phyloP scores from a whole-genome alignment of 495 filamentous ascomycete genomes.

The Penicillium coffeae region DNA sequence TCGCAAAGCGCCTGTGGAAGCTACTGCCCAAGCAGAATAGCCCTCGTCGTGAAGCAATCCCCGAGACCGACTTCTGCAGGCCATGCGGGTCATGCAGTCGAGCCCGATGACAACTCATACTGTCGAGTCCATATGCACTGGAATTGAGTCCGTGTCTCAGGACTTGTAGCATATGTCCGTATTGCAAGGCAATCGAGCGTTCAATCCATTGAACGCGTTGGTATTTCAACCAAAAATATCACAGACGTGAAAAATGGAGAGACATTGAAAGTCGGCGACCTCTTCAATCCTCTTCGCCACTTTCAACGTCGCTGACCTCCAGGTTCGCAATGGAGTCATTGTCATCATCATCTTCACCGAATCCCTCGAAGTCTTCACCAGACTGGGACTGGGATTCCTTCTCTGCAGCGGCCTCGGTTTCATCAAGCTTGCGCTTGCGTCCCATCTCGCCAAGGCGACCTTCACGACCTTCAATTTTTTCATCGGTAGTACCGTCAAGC shows the following conservation, averaged over 20 bases:
- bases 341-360: constrained; percentile 31
- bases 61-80: neutral
- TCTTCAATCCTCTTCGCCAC: constrained; percentile 41
- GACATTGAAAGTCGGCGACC: neutral
- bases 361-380: constrained; percentile 38
- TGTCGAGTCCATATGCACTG: too few species aligned
- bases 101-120: constrained; percentile 5
- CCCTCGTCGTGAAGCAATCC: neutral
- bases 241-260: neutral
- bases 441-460: constrained; percentile 64
- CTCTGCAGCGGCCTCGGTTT: constrained; percentile 31
- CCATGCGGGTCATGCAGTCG: neutral
- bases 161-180: too few species aligned
- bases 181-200: too few species aligned
- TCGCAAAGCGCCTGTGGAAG: neutral
- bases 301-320: constrained; percentile 43
- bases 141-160: too few species aligned
- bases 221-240: constrained; percentile 13
- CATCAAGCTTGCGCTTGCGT: constrained; percentile 51
- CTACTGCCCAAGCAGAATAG: neutral
- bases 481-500: constrained; percentile 46
- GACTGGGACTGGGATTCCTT: constrained; percentile 23
- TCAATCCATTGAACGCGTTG: neutral
- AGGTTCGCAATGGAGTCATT: constrained; percentile 43
- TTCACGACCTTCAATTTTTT: constrained; percentile 54